A percentile compares a stretch with the other conserved stretches of the same genome.
Conservation (phyloP, 441 rosid species). For the Jatropha multifida region DNA sequence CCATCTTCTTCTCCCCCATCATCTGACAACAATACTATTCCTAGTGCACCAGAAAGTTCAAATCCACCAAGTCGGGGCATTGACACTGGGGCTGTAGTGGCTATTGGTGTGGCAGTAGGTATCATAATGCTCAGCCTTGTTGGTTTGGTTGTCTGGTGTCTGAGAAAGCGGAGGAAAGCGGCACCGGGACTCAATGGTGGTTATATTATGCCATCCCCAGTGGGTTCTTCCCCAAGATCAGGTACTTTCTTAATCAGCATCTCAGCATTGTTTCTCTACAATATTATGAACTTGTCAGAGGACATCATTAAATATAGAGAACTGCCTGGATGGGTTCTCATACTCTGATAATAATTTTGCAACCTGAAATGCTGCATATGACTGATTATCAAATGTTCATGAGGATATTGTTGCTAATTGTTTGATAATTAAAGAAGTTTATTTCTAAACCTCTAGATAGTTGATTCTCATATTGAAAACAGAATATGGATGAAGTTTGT, state of each 20-base stretch:
- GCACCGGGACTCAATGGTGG: slow-evolving; percentile 45
- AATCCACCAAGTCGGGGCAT: slow-evolving; percentile 31
- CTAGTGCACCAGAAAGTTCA: slow-evolving; percentile 35
- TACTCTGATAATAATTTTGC: neutral
- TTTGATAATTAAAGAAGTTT: neutral
- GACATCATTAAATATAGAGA: neutral
- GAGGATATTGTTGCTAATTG: neutral
- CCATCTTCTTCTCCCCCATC: slow-evolving; percentile 28
- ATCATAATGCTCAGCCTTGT: slow-evolving; percentile 54
- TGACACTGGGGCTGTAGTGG: slow-evolving; percentile 43
- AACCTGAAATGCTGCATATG: neutral
- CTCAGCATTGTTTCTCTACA: slow-evolving; percentile 6
- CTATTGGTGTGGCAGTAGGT: slow-evolving; percentile 49
- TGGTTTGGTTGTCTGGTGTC: slow-evolving; percentile 56
- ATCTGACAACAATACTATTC: slow-evolving; percentile 27
- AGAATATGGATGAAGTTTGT: neutral
- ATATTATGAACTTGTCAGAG: neutral
- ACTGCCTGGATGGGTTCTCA: neutral
- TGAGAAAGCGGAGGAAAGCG: slow-evolving; percentile 51
- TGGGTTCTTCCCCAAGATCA: slow-evolving; percentile 53
- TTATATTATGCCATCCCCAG: slow-evolving; percentile 64
- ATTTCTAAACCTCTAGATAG: neutral
- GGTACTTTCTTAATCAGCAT: slow-evolving; percentile 40
- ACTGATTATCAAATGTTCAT: neutral
- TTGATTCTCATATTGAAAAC: slow-evolving; percentile 2